A percentile compares a stretch with the other conserved stretches of the same genome.
Conservation (phyloP, 164 flowering plant genomes). For the Cinnamomum micranthum region DNA sequence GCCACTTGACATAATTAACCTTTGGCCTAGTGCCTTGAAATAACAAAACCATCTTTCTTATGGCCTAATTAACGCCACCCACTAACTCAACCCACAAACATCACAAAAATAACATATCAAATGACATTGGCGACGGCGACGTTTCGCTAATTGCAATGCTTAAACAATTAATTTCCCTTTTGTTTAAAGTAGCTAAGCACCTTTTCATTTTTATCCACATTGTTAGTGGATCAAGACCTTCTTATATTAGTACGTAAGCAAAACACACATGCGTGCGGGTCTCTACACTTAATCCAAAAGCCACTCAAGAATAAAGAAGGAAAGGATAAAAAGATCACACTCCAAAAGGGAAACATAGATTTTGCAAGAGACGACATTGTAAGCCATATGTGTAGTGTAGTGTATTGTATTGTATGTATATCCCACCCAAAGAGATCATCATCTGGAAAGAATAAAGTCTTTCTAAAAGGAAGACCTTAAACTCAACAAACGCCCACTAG, state of each 20-base stretch:
- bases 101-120: not conserved
- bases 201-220: slow-evolving; percentile 29
- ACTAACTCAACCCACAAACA: not conserved
- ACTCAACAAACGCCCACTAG: slow-evolving; percentile 9
- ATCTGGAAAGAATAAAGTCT: not conserved
- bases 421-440: not conserved
- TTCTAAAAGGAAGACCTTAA: not conserved
- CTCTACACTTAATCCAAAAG: slow-evolving; percentile 8
- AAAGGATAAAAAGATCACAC: not conserved
- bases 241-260: slow-evolving; percentile 31
- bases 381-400: not conserved
- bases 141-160: not conserved
- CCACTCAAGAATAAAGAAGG: slow-evolving; percentile 23
- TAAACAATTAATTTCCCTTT: slow-evolving; percentile 5
- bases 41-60: too few species aligned
- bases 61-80: not conserved
- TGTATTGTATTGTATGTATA: not conserved
- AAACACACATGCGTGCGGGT: slow-evolving; percentile 6
- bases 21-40: too few species aligned
- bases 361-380: slow-evolving; percentile 7
- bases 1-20: too few species aligned
- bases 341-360: slow-evolving; percentile 9
- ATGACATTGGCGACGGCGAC: not conserved
- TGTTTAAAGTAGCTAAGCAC: slow-evolving; percentile 16
- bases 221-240: slow-evolving; percentile 37